Conservation (phyloP, 1,284 basidiomycete genomes). For the Boletus sp. region DNA sequence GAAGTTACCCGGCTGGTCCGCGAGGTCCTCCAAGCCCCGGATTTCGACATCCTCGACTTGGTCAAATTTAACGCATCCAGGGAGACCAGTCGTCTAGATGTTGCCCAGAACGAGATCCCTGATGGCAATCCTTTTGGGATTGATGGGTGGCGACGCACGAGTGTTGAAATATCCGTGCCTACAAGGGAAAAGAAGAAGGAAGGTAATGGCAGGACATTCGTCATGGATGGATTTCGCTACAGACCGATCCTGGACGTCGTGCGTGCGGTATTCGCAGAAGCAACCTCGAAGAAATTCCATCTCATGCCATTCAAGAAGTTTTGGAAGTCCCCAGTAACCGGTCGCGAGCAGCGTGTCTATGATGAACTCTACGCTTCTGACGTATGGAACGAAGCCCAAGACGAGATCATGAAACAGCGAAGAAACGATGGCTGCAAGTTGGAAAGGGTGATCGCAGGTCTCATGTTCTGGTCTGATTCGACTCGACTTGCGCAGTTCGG, state of each 20-base stretch:
- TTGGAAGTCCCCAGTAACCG: neutral
- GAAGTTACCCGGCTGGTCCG: conserved; percentile 10
- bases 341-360: neutral
- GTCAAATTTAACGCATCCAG: neutral
- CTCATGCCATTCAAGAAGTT: conserved; percentile 1
- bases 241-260: neutral
- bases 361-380: conserved; percentile 18
- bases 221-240: neutral
- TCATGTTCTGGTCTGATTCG: conserved; percentile 40
- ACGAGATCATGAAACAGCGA: neutral
- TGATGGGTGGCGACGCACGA: conserved; percentile 1
- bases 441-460: too few relatives aligned
- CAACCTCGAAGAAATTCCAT: neutral
- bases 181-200: neutral
- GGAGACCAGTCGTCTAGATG: neutral
- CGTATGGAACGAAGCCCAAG: conserved; percentile 21
- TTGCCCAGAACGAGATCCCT: neutral
- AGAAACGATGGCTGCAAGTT: too few relatives aligned
- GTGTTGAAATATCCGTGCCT: neutral
- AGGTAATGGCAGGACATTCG: conserved; percentile 1
- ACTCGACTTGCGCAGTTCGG: conserved; percentile 44
- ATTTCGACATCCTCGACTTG: neutral
- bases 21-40: neutral
- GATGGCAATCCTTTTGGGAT: neutral
- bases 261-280: neutral